Base-by-base conservation (phyloP, 306 rosid genomes). In the Vigna unguiculata region DNA sequence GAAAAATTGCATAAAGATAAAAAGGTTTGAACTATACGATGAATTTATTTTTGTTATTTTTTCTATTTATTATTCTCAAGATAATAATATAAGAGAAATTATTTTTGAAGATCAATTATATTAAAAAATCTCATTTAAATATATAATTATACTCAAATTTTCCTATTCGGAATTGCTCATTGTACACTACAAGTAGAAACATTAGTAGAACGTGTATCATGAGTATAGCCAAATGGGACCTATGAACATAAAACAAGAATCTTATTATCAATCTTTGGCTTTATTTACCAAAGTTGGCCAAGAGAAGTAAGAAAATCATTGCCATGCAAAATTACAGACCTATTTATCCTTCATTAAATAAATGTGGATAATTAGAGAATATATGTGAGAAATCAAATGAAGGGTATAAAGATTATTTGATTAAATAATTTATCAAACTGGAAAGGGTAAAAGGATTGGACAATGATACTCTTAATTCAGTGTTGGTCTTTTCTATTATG, bases 161-260 rank as follows among this genome's bases (percentile, higher is more conserved):
- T 28, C 30, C 5, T 28, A 28, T 32, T 32, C 6, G 0, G 36
- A 32, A 32, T 32, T 32, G 7, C 7, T 32, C 36, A 32, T 34
- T 61, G 65, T 63, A 67, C 36, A 17, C 20, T n/a, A 45, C 36
- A 34, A 16, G 20, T 12, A 62, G 10, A 64, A 38, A 20, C 30
- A 19, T 38, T 6, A 64, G 32, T 28, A 11, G 24, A 73, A 73
- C 57, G 66, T 75, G 79, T 34, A 55, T 66, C 65, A 48, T 74
- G 80, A 65, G 19, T 14, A 49, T 20, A 62, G 69, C 20, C 9
- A 15, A 15, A 48, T 36, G 74, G 82, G 79, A 63, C 79, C 82
- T 75, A 67, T 43, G 34, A 25, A 59, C 5, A 15, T 20, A 24
- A 38, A 38, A 76, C 7, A 54, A 32, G 63, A 46, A 52, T 28